These are phyloP conservation scores for Crassisporium funariophilum DNA, from an alignment of 768 basidiomycete species.

Conservation along the genomic window DNA sequence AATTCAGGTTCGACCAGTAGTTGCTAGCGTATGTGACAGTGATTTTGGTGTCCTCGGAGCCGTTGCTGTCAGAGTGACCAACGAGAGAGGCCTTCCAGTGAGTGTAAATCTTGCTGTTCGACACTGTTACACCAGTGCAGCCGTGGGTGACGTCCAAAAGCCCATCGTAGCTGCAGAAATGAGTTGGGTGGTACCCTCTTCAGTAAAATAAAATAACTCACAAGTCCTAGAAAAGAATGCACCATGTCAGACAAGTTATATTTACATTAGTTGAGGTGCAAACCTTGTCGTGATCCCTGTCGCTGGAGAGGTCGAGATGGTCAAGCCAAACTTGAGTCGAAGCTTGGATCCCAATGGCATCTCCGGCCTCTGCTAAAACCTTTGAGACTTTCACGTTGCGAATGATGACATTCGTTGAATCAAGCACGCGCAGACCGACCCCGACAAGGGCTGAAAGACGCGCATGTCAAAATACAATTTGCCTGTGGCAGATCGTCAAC, in stretches of 20 bases:
- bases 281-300: slow-evolving; percentile 46
- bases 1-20: slow-evolving; percentile 44
- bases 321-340: slow-evolving; percentile 45
- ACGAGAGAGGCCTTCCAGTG: too few relatives aligned
- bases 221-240: slow-evolving; percentile 25
- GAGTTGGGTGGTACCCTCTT: too few relatives aligned
- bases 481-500: slow-evolving; percentile 15
- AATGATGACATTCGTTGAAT: slow-evolving; percentile 48
- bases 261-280: slow-evolving; percentile 5
- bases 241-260: background rate
- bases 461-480: background rate
- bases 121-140: too few relatives aligned
- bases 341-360: slow-evolving; percentile 46
- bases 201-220: slow-evolving; percentile 15
- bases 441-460: slow-evolving; percentile 41
- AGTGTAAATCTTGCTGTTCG: too few relatives aligned
- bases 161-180: slow-evolving; percentile 49
- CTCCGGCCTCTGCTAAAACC: slow-evolving; percentile 46
- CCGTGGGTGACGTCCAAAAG: slow-evolving; percentile 47
- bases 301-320: slow-evolving; percentile 44
- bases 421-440: slow-evolving; percentile 46
- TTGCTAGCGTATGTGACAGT: slow-evolving; percentile 47
- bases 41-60: too few relatives aligned
- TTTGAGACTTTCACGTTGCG: slow-evolving; percentile 52
- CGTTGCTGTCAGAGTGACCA: too few relatives aligned